Base-by-base conservation (phyloP, 140 eudicot species). In the Cichorium intybus region DNA sequence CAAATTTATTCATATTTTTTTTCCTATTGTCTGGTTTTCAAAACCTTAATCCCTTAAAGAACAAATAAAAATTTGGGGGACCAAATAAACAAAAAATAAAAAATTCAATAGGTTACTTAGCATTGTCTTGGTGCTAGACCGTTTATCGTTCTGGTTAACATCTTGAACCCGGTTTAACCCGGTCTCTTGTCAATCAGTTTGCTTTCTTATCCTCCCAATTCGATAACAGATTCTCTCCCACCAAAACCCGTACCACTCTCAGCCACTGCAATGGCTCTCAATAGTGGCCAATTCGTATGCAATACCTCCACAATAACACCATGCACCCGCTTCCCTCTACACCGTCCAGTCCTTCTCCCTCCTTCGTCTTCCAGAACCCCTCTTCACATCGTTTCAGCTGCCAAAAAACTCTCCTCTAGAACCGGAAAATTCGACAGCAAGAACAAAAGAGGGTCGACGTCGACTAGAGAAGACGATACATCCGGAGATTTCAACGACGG, bases 371-470 rank as follows among this genome's bases (percentile, higher is more conserved):
- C 56, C 20, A 56, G 73, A 46, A 69, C 76, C 49, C 28, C 60
- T 33, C 65, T 76, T 41, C 79, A 68, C 75, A 78, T 84, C 46
- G 96, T 82, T 50, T 72, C 80, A 17, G 85, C 92, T 37, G 80
- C 95, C 55, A 85, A 76, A 66, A 85, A 82, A 70, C 62, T 63
- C 31, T 73, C 86, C 1, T 73, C 95, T 16, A 81, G 78, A 81
- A 87, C 91, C 6, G 82, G 96, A 18, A 85, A 71, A 49, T 85
- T 91, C 62, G 97, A 87, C 66, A 82, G 97, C 76, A 91, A 70
- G 87, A 91, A 91, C 82, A 77, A 79, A 63, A 74, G 65, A 24
- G 76, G 81, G 54, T 78, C 95, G 2, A 62, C 79, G 10, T 69
- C 95, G 10, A 74, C 85, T 3, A 75, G 50, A 41, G 87, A 82